Evolutionary conservation across 2,329 filamentous ascomycete genomes (phyloP), one percentile per base, ranked within the genome.

Genomic region (Stemphylium lycopersici): DNA sequence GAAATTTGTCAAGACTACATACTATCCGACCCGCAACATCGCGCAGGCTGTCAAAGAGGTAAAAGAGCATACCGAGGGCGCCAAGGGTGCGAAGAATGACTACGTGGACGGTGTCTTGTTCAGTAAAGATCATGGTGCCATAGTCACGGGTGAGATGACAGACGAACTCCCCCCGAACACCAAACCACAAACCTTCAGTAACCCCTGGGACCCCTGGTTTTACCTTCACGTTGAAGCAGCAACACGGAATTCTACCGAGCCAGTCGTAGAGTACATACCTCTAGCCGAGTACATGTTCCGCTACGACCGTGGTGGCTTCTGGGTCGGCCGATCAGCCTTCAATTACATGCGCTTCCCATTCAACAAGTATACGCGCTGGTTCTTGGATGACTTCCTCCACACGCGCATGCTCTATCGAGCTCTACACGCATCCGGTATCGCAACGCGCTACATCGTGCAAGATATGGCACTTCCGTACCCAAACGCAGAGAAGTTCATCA

Each of bases 221-320:
- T 82, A 82, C 56, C 70, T 81, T 1, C 79, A 82, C 56, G 71
- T 72, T n/a, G 69, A 77, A 74, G 76, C 49, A 70, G 74, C 44
- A 71, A 78, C 47, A 61, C 76, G 26, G 55, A 4, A 63, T 56
- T 61, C 71, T 2, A 48, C 55, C 13, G 59, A 73, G 13, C 71
- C 73, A 2, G 71, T 79, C 2, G 62, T 71, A 49, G 86, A 89
- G 53, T 83, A 83, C 52, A 80, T 90, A 1, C 86, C 86, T 0
- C 62, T 90, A 0, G 75, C 76, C 2, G 87, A 90, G 66, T 90
- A 90, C 71, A 82, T 90, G 55, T 90, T 90, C 73, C 83, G 87
- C 13, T 90, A 88, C 74, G 87, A 90, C 69, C 82, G 87, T 32
- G 87, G 86, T 41, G 86, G 83, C 2, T 90, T 90, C 75, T 90